These are phyloP conservation scores for Citrullus amarus DNA, from an alignment of 306 rosid species.

Conservation along the genomic window DNA sequence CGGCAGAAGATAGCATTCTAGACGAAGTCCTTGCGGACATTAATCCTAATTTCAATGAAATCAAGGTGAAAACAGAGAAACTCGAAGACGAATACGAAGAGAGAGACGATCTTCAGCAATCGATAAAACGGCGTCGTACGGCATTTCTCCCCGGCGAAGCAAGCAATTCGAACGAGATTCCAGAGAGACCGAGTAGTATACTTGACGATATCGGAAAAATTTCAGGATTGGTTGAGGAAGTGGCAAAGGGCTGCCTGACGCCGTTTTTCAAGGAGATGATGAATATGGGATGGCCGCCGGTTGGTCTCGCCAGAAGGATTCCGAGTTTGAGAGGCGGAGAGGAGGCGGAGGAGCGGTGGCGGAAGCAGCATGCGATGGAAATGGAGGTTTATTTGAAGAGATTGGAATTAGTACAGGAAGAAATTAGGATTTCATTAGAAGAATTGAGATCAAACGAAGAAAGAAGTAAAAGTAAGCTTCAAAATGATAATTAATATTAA, in stretches of 20 bases:
- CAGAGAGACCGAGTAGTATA: neutral
- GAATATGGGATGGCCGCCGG: constrained; percentile 17
- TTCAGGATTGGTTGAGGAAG: constrained; percentile 6
- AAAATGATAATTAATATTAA: neutral
- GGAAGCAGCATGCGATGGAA: constrained; percentile 59
- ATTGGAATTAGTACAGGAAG: constrained; percentile 60
- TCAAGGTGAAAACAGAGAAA: neutral
- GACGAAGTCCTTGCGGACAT: neutral
- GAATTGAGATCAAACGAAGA: constrained; percentile 35
- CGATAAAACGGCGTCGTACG: neutral
- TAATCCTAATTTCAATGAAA: neutral
- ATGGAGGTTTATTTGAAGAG: constrained; percentile 60
- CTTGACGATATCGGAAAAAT: neutral
- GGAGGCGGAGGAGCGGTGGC: constrained; percentile 46
- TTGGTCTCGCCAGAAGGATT: constrained; percentile 12
- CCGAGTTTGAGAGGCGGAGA: constrained; percentile 18
- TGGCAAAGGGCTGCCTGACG: neutral
- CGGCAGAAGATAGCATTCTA: neutral
- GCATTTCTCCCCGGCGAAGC: neutral
- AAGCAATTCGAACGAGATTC: neutral
- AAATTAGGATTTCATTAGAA: constrained; percentile 36
- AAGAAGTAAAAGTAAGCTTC: neutral
- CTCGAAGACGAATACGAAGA: neutral
- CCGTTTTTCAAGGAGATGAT: constrained; percentile 13
- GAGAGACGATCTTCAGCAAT: neutral